Evolutionary conservation across 2,329 filamentous ascomycete genomes (phyloP).

Genomic region (Chrysosphaeria jannelii): DNA sequence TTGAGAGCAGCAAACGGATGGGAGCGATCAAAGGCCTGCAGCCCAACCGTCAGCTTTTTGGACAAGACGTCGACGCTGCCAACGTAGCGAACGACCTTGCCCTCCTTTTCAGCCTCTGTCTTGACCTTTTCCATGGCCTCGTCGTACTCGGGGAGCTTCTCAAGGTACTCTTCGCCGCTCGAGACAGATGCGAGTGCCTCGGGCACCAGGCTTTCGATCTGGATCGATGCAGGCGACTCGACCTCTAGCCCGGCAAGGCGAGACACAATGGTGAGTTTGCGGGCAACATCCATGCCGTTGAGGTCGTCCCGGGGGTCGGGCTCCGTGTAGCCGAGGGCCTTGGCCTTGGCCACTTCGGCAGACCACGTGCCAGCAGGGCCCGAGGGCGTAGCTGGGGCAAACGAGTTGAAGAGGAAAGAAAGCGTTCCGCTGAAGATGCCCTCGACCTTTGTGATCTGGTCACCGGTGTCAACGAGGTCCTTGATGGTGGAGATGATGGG

Average conservation of each 20-base stretch:
- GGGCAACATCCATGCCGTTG: constrained; percentile 71
- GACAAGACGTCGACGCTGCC: constrained; percentile 69
- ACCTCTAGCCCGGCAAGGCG: constrained; percentile 58
- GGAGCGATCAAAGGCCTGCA: constrained; percentile 65
- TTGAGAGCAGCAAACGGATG: constrained; percentile 84
- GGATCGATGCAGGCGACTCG: constrained; percentile 63
- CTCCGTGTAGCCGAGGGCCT: constrained; percentile 76
- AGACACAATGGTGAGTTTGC: constrained; percentile 85
- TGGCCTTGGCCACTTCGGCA: constrained; percentile 71
- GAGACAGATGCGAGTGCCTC: constrained; percentile 48
- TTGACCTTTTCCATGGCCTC: constrained; percentile 73
- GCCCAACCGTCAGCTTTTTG: constrained; percentile 64
- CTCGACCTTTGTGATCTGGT: constrained; percentile 74
- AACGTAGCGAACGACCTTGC: constrained; percentile 82
- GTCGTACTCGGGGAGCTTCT: constrained; percentile 55
- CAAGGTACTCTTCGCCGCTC: constrained; percentile 64
- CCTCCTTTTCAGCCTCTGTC: constrained; percentile 52
- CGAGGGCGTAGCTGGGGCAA: constrained; percentile 50
- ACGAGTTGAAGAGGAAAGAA: constrained; percentile 94
- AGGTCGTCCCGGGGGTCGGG: constrained; percentile 66
- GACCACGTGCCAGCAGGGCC: constrained; percentile 61
- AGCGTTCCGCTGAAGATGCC: constrained; percentile 95
- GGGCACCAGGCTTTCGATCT: constrained; percentile 80
- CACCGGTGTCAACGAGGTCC: constrained; percentile 81
- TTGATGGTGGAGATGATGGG: constrained; percentile 82